Base-by-base conservation (phyloP, 139 green algal genomes). In the Trebouxia sp. region DNA sequence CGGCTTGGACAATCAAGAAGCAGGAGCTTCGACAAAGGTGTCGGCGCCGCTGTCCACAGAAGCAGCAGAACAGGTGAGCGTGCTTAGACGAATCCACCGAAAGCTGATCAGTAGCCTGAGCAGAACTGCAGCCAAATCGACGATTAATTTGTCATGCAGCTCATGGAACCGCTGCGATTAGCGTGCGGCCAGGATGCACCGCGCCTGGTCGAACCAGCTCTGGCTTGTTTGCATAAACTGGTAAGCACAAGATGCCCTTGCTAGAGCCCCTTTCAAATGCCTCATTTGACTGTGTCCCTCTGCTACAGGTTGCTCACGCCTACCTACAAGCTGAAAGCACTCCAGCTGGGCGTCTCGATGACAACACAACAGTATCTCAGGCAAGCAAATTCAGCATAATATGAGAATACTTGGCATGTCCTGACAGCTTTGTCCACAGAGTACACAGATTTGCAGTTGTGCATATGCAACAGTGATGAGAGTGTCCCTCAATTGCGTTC, bases 161-260 rank as follows among this genome's bases (percentile, higher is more conserved):
- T 97, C 51, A 76, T 98, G 65, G 81, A 92, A 12, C 91, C 94
- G 1, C 84, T 98, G 62, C 78, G 85, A 45, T 83, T 94, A 15
- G 88, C 91, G 6, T 93, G 91, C 47, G 78, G 50, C 1, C 83
- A 66, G 62, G 85, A 80, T 81, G 85, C 65, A 56, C 81, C 83
- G 3, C 83, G 80, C 26, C 45, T 97, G 26, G 83, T 91, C 6
- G 94, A 97, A 77, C 83, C 91, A 3, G 92, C 94, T 10, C 88
- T 98, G 7, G 88, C 87, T 35, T 95, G 90, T 80, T 82, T 98
- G 67, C 94, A 98, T 90, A 98, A 98, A 89, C 87, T 98, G 74
- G 92, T 94, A 74, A 50, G 85, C 11, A 15, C 15, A 51, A 38
- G 39, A 1, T 38, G 3, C 22, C 56, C 39, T 26, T 56, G 48